phyloP scores from a whole-genome alignment of 257 asterid genomes.

The Eucommia ulmoides region DNA sequence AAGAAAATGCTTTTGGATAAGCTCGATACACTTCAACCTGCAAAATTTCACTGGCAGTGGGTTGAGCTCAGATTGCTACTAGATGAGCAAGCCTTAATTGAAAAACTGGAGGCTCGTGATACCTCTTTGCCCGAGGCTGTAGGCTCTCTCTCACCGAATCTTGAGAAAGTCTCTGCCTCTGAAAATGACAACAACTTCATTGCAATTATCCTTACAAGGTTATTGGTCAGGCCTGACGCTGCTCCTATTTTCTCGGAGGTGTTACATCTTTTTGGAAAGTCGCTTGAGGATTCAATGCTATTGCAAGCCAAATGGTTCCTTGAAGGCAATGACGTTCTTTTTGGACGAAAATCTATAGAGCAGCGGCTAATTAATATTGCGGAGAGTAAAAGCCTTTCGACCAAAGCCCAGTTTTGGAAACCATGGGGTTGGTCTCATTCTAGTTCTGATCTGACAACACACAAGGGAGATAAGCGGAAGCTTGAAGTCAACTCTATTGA shows the following conservation, averaged over 20 bases:
- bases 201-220: conserved; percentile 76
- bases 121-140: conserved; percentile 65
- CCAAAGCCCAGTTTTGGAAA: conserved; percentile 62
- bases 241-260: conserved; percentile 89
- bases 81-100: conserved; percentile 80
- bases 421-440: conserved; percentile 96
- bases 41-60: conserved; percentile 99
- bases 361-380: conserved; percentile 82
- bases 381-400: conserved; percentile 53
- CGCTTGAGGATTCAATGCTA: conserved; percentile 88
- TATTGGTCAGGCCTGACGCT: conserved; percentile 96
- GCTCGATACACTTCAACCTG: conserved; percentile 91
- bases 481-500: conserved; percentile 61
- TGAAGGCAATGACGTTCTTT: conserved; percentile 82
- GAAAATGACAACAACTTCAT: conserved; percentile 85
- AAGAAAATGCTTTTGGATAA: conserved; percentile 53
- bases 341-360: conserved; percentile 81
- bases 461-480: conserved; percentile 48
- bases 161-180: conserved; percentile 58
- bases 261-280: conserved; percentile 78
- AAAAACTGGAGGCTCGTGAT: conserved; percentile 63
- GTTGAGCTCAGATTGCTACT: conserved; percentile 89
- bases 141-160: conserved; percentile 63
- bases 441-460: conserved; percentile 22
- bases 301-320: conserved; percentile 94